Evolutionary conservation across 2,329 filamentous ascomycete species (phyloP).

Genomic region (Macrophomina tecta): DNA sequence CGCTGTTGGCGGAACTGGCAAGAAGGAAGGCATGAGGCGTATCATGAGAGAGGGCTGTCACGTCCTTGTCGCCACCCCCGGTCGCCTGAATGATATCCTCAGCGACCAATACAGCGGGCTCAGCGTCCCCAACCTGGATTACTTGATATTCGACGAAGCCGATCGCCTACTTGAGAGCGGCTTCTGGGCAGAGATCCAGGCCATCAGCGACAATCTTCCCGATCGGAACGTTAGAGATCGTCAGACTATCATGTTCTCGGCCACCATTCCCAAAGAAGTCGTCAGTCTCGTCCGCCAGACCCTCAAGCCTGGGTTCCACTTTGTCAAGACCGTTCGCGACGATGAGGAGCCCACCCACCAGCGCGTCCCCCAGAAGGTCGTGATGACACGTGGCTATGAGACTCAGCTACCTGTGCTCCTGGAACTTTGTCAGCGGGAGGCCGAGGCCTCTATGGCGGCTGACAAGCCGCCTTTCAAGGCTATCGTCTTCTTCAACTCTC

Average conservation of each 20-base stretch:
- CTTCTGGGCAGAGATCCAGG: slow-evolving; percentile 56
- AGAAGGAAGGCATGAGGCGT: slow-evolving; percentile 68
- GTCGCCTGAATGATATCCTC: slow-evolving; percentile 82
- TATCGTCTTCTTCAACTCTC: slow-evolving; percentile 90
- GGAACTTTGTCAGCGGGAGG: slow-evolving; percentile 72
- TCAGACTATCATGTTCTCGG: slow-evolving; percentile 94
- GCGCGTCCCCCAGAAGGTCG: slow-evolving; percentile 78
- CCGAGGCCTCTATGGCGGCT: slow-evolving; percentile 52
- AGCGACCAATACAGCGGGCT: slow-evolving; percentile 69
- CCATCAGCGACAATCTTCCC: slow-evolving; percentile 64
- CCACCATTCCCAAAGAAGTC: slow-evolving; percentile 86
- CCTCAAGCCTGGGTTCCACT: slow-evolving; percentile 84
- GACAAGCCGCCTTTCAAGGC: slow-evolving; percentile 79
- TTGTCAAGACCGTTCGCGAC: slow-evolving; percentile 83
- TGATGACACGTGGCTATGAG: slow-evolving; percentile 70
- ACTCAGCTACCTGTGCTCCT: slow-evolving; percentile 79
- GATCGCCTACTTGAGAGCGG: slow-evolving; percentile 69
- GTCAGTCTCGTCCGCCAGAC: slow-evolving; percentile 77
- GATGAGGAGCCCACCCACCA: slow-evolving; percentile 87
- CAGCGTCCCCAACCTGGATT: slow-evolving; percentile 64
- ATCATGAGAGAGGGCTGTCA: slow-evolving; percentile 82
- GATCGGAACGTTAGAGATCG: slow-evolving; percentile 67
- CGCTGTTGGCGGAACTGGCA: slow-evolving; percentile 92
- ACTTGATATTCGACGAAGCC: slow-evolving; percentile 70
- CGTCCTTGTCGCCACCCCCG: slow-evolving; percentile 87